Conservation (phyloP, 2,329 filamentous ascomycete species). For the Aspergillus flavus region DNA sequence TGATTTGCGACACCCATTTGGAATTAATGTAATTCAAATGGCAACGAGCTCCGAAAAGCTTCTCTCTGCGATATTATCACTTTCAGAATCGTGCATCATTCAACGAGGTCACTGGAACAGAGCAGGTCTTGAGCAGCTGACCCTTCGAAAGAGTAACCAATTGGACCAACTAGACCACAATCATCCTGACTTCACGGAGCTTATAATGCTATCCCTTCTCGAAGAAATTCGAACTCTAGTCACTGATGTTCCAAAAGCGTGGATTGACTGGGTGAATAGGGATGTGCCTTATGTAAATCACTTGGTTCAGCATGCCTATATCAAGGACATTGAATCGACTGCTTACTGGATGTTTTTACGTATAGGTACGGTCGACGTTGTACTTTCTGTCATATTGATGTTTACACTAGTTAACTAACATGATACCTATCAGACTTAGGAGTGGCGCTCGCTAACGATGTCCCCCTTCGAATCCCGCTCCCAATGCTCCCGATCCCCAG, state of each 20-base stretch:
- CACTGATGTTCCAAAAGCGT: slow-evolving; percentile 17
- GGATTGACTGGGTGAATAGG: slow-evolving; percentile 14
- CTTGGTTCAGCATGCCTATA: slow-evolving; percentile 18
- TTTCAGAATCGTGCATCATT: slow-evolving; percentile 24
- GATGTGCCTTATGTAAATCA: slow-evolving; percentile 12
- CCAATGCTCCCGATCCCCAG: slow-evolving; percentile 20
- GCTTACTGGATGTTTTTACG: slow-evolving; percentile 33
- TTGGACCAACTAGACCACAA: not conserved
- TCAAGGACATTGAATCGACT: slow-evolving; percentile 24
- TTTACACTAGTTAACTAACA: slow-evolving; percentile 11
- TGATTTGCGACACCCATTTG: slow-evolving; percentile 46
- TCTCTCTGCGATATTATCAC: slow-evolving; percentile 21
- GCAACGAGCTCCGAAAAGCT: slow-evolving; percentile 24
- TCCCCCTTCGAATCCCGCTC: slow-evolving; percentile 18
- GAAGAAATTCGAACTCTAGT: slow-evolving; percentile 19
- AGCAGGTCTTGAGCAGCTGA: not conserved
- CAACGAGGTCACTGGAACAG: not conserved
- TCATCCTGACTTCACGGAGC: slow-evolving; percentile 14
- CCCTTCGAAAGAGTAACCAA: not conserved
- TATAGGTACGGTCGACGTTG: slow-evolving; percentile 24
- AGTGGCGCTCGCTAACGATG: slow-evolving; percentile 27
- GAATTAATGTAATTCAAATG: slow-evolving; percentile 38
- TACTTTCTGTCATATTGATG: not conserved
- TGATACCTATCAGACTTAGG: slow-evolving; percentile 23
- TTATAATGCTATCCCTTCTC: slow-evolving; percentile 19